These are phyloP conservation scores for Podosphaera xanthii DNA, from an alignment of 2,329 filamentous ascomycete species.

Conservation along the genomic window DNA sequence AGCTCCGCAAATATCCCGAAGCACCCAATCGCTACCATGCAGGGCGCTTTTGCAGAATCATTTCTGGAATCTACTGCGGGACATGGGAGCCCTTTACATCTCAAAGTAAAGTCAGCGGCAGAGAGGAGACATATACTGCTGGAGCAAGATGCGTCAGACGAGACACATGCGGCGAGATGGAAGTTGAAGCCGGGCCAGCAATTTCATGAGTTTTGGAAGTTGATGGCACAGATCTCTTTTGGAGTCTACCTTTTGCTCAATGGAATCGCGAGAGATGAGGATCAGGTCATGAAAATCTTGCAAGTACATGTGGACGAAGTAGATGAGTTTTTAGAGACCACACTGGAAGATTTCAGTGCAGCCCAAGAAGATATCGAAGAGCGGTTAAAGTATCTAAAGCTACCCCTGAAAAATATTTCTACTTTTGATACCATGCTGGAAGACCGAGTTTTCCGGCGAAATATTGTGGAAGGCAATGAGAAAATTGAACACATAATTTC, in stretches of 20 bases:
- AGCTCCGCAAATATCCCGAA: not conserved
- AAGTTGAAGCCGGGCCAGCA: slow-evolving; percentile 50
- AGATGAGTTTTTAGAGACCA: slow-evolving; percentile 71
- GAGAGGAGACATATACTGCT: slow-evolving; percentile 43
- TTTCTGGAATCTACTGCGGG: slow-evolving; percentile 41
- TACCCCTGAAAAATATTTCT: slow-evolving; percentile 62
- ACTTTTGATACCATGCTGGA: slow-evolving; percentile 77
- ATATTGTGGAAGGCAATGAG: slow-evolving; percentile 71
- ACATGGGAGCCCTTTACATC: slow-evolving; percentile 26
- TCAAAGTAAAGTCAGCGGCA: slow-evolving; percentile 31
- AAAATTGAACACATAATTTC: slow-evolving; percentile 74
- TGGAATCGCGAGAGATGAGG: slow-evolving; percentile 67
- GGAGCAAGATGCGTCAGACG: slow-evolving; percentile 42
- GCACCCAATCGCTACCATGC: slow-evolving; percentile 57
- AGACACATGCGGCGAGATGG: slow-evolving; percentile 54
- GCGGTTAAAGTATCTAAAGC: slow-evolving; percentile 54
- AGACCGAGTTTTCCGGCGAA: slow-evolving; percentile 57
- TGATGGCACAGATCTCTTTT: slow-evolving; percentile 81
- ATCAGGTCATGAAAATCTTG: slow-evolving; percentile 70
- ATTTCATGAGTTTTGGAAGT: slow-evolving; percentile 73
- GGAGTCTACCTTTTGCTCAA: slow-evolving; percentile 74
- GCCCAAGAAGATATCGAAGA: slow-evolving; percentile 60
- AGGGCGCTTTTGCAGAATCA: slow-evolving; percentile 64
- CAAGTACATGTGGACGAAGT: slow-evolving; percentile 86
- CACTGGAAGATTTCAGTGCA: slow-evolving; percentile 62